These are phyloP conservation scores for Pseudogymnoascus sp. DNA, from an alignment of 2,329 filamentous ascomycete species.

Conservation along the genomic window DNA sequence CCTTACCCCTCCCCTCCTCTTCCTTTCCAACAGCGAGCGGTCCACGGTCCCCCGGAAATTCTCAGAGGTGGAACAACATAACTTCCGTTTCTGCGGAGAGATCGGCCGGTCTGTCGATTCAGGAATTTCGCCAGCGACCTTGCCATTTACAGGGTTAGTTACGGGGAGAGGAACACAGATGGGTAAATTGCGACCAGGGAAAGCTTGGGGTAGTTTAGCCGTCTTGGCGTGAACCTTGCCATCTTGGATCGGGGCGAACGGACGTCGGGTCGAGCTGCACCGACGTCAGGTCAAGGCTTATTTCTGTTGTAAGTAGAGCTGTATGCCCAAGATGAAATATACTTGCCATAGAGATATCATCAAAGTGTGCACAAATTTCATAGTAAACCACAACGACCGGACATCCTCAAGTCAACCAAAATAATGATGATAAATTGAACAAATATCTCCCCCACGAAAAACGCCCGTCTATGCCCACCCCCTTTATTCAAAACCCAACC, in stretches of 20 bases:
- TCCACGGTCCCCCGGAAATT: not conserved
- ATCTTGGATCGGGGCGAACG: not conserved
- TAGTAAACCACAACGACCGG: not conserved
- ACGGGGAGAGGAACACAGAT: not conserved
- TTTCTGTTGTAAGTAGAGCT: too few species aligned
- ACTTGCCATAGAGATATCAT: not conserved
- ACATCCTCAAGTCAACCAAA: not conserved
- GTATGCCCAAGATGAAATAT: too few species aligned
- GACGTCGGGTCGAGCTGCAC: not conserved
- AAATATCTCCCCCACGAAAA: not conserved
- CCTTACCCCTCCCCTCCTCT: not conserved
- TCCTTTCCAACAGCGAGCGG: not conserved
- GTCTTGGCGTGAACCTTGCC: not conserved
- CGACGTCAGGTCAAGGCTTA: not conserved
- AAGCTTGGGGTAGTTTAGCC: not conserved
- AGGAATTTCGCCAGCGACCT: not conserved
- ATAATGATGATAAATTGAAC: not conserved
- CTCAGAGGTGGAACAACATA: conserved; percentile 6
- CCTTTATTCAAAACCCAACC: not conserved
- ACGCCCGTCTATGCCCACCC: not conserved
- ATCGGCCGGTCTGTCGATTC: not conserved
- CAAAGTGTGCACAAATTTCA: too few species aligned
- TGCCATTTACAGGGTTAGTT: not conserved
- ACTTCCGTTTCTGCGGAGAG: not conserved
- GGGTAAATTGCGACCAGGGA: not conserved